Conservation (phyloP, 2,329 filamentous ascomycete genomes). For the Orbilia javanica region DNA sequence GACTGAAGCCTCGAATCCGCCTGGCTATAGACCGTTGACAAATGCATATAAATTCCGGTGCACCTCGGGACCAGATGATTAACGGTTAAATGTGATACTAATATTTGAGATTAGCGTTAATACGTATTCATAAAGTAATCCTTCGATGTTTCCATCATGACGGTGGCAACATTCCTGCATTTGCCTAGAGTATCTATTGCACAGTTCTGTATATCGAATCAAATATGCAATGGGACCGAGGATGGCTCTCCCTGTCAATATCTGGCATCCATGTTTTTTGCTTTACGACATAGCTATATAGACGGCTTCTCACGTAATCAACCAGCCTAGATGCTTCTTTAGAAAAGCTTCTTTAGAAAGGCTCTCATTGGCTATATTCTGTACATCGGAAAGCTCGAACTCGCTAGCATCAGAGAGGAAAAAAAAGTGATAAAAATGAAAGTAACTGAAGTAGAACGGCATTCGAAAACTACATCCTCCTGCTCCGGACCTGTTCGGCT, state of each 20-base stretch:
- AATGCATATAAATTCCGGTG: not conserved
- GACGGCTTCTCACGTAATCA: not conserved
- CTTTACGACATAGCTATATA: not conserved
- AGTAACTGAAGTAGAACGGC: not conserved
- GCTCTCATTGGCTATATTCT: not conserved
- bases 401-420: not conserved
- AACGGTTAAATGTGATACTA: no score
- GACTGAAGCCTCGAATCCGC: no score
- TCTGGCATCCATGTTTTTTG: not conserved
- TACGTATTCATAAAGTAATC: no score
- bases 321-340: not conserved
- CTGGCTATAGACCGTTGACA: not conserved
- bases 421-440: not conserved
- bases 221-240: no score
- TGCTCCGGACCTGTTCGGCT: conserved; percentile 83
- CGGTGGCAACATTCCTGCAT: no score
- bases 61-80: no score
- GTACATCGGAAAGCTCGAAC: conserved; percentile 7
- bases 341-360: not conserved
- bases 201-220: no score
- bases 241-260: no score
- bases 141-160: no score
- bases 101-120: no score
- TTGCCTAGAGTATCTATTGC: no score
- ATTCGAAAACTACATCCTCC: conserved; percentile 64